Base-by-base conservation (phyloP, 140 eudicot genomes). In the Erigeron philadelphicus region DNA sequence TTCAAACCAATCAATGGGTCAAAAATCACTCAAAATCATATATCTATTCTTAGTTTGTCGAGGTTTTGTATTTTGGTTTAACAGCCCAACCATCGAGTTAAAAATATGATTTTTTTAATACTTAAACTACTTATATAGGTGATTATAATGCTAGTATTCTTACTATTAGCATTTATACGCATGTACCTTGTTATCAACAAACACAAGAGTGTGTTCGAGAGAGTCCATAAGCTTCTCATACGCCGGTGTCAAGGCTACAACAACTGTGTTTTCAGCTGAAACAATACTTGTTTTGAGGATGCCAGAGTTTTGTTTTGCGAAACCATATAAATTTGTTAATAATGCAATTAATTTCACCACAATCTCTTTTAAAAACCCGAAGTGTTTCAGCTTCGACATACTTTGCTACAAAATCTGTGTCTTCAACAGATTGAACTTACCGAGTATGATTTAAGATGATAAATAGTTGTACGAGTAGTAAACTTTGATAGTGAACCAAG, bases 121-220 rank as follows among this genome's bases (percentile, higher is more conserved):
- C 38, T 31, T 31, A 21, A 2, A 31, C 38, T 31, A 31, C 38
- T 31, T 31, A 4, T 2, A 31, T 31, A 31, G 38, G 5, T 31
- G 5, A 31, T 31, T 31, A 4, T 31, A 31, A 31, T 31, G 38
- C 38, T 31, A 2, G 38, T 31, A 1, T 31, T 31, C 3, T 31
- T 31, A 31, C 0, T 31, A 31, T 31, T 31, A 31, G 38, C 38
- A 31, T 31, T 31, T 31, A 31, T 31, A 35, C 31, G 21, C 21
- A n/a, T 16, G 25, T 79, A 90, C 97, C 97, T 84, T 79, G 1
- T 72, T 43, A 54, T 91, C 91, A 18, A 81, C 79, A 48, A 91
- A 91, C 76, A 46, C 80, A 6, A 84, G 77, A 38, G 75, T 62
- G 40, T 58, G 56, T 72, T 40, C 78, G 40, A 89, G 77, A 54